Conservation (phyloP, 129 eudicot species). For the Arctium lappa region DNA sequence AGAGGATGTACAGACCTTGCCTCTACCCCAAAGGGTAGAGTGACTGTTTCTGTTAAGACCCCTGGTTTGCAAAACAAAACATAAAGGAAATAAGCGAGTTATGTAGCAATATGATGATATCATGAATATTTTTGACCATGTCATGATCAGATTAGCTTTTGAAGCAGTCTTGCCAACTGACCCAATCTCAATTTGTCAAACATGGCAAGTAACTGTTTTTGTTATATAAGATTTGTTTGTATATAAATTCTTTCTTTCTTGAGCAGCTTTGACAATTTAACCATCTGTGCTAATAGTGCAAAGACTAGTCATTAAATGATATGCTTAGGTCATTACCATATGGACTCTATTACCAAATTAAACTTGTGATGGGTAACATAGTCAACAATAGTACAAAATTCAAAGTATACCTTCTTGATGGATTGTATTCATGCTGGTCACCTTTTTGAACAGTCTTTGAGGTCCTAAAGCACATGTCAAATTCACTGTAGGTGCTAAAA, state of each 20-base stretch:
- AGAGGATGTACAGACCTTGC: neutral
- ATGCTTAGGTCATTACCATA: neutral
- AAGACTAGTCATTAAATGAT: neutral
- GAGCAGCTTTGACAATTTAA: neutral
- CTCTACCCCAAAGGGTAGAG: neutral
- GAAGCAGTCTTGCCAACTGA: neutral
- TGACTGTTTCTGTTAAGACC: neutral
- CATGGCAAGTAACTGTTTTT: neutral
- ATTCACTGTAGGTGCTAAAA: neutral
- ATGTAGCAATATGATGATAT: neutral
- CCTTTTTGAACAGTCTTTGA: neutral
- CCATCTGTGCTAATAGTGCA: neutral
- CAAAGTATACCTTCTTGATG: neutral
- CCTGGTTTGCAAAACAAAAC: neutral
- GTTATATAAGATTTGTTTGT: neutral
- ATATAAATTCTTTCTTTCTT: too few species aligned
- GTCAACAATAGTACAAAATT: neutral
- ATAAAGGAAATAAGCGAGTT: neutral
- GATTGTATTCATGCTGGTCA: neutral
- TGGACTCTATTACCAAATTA: neutral
- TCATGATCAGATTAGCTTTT: neutral
- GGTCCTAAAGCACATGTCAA: neutral
- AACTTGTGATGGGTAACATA: neutral
- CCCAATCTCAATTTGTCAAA: neutral
- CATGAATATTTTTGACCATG: neutral